phyloP scores from a whole-genome alignment of 768 basidiomycete genomes.

The Boletellus ananiceps region DNA sequence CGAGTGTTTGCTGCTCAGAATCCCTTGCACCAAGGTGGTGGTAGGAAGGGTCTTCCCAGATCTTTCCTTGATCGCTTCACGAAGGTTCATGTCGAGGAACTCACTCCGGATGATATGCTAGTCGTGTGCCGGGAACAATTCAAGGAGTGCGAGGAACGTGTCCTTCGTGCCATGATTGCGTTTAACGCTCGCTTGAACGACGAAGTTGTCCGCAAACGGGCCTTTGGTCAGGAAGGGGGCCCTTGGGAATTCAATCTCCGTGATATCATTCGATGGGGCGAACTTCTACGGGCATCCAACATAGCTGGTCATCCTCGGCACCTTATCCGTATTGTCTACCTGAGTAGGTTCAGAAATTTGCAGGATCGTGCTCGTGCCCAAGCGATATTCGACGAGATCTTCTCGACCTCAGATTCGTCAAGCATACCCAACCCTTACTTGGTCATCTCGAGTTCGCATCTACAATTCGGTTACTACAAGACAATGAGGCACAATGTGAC shows the following conservation, averaged over 20 bases:
- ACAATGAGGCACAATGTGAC: conserved; percentile 30
- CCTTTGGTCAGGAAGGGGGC: conserved; percentile 73
- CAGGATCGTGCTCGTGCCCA: conserved; percentile 57
- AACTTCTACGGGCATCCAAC: conserved; percentile 39
- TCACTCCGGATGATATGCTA: conserved; percentile 71
- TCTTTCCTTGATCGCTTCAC: conserved; percentile 98
- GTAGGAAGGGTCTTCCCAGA: conserved; percentile 94
- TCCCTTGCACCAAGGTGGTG: conserved; percentile 92
- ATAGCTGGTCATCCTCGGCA: conserved; percentile 48
- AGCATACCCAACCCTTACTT: conserved; percentile 36
- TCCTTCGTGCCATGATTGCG: conserved; percentile 70
- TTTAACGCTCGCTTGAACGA: conserved; percentile 73
- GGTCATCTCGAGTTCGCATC: conserved; percentile 37
- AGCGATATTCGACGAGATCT: conserved; percentile 51
- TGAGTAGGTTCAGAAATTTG: conserved; percentile 78
- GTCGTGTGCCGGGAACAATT: conserved; percentile 74
- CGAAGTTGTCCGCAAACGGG: conserved; percentile 55
- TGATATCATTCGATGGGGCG: conserved; percentile 88
- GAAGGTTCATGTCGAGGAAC: conserved; percentile 91
- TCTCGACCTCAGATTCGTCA: conserved; percentile 35
- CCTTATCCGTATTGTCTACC: conserved; percentile 68
- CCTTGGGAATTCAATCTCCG: conserved; percentile 99
- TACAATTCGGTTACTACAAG: conserved; percentile 67
- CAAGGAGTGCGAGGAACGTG: conserved; percentile 49
- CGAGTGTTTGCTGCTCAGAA: conserved; percentile 98